phyloP scores from a whole-genome alignment of 441 rosid species.

The Bruguiera hainesii region DNA sequence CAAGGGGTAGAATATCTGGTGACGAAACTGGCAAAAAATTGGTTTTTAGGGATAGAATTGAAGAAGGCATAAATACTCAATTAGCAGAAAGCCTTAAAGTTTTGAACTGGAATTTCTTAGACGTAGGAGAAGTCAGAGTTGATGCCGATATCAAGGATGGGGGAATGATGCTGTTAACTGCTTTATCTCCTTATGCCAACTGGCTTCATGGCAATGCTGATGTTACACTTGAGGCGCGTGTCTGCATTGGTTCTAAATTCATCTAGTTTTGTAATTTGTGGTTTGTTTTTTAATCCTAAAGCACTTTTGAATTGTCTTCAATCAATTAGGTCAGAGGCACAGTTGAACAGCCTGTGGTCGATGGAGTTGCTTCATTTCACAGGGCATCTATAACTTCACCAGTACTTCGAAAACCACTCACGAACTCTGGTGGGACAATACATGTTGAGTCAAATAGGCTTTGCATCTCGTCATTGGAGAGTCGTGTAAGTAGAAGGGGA shows the following conservation, averaged over 20 bases:
- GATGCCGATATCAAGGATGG: constrained; percentile 99
- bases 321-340: constrained; percentile 93
- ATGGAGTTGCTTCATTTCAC: constrained; percentile 93
- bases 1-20: constrained; percentile 50
- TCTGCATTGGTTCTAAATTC: not conserved
- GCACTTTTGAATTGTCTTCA: constrained; percentile 22
- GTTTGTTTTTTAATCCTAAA: constrained; percentile 13
- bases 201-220: constrained; percentile 99
- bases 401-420: constrained; percentile 80
- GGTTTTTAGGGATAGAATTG: constrained; percentile 67
- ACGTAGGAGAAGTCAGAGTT: constrained; percentile 92
- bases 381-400: constrained; percentile 94
- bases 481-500: constrained; percentile 93
- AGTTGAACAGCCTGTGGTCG: constrained; percentile 91
- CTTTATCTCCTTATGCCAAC: constrained; percentile 86
- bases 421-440: constrained; percentile 91
- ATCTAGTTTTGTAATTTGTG: not conserved
- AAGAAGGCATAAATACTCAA: constrained; percentile 92
- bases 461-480: constrained; percentile 77
- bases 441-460: constrained; percentile 90
- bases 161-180: constrained; percentile 96
- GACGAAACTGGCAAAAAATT: constrained; percentile 59
- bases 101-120: constrained; percentile 84
- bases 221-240: constrained; percentile 80
- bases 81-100: constrained; percentile 89